These are phyloP conservation scores for Leccinum subtestaceum DNA, from an alignment of 768 basidiomycete species.

Conservation along the genomic window DNA sequence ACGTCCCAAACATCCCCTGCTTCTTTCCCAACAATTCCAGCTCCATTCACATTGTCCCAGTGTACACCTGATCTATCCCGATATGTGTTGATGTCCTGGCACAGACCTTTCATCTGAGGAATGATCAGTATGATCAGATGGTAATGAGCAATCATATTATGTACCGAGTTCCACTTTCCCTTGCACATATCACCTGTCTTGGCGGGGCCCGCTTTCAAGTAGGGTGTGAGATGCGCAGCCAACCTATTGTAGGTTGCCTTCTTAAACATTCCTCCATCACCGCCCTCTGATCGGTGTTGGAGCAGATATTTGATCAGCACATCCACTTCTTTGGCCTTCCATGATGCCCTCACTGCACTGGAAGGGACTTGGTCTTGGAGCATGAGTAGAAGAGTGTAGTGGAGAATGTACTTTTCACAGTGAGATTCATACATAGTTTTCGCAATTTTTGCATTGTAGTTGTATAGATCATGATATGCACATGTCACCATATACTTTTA, in stretches of 20 bases:
- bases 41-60: background rate
- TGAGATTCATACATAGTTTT: too few relatives aligned
- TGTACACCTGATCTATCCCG: background rate
- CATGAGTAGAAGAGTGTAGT: too few relatives aligned
- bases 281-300: background rate
- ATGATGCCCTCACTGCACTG: background rate
- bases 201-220: background rate
- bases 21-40: background rate
- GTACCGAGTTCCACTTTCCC: background rate
- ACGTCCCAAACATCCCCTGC: background rate
- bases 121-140: background rate
- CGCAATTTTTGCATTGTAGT: too few relatives aligned
- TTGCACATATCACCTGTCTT: background rate
- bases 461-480: too few relatives aligned
- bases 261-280: background rate
- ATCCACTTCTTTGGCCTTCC: background rate
- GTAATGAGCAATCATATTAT: background rate
- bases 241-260: background rate
- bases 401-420: too few relatives aligned
- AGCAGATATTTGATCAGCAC: background rate
- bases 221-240: background rate
- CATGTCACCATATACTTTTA: too few relatives aligned
- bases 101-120: background rate
- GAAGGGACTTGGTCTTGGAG: too few relatives aligned
- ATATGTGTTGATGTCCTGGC: background rate